These are phyloP conservation scores for Bidens hawaiensis DNA, from an alignment of 140 eudicot species.

Conservation along the genomic window DNA sequence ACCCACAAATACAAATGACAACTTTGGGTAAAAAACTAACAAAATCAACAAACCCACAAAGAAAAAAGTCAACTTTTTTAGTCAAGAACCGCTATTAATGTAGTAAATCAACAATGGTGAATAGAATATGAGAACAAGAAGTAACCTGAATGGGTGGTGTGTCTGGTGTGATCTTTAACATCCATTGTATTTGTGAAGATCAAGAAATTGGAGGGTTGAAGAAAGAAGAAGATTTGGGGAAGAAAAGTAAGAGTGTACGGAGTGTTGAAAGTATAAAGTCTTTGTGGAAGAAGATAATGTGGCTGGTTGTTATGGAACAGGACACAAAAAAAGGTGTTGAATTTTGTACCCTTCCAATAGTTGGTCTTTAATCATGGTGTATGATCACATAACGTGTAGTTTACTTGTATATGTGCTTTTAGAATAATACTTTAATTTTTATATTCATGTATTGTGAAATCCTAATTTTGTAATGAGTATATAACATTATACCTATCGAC, in stretches of 20 bases:
- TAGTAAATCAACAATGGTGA: neutral
- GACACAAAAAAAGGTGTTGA: constrained; percentile 20
- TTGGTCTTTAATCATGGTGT: neutral
- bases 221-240: constrained; percentile 4
- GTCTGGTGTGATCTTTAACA: constrained; percentile 16
- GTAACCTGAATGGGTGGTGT: constrained; percentile 19
- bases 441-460: too few relatives aligned
- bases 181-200: constrained; percentile 25
- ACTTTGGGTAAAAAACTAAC: too few relatives aligned
- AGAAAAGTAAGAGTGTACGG: constrained; percentile 1
- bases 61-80: neutral
- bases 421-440: too few relatives aligned
- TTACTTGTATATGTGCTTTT: neutral
- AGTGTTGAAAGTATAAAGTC: neutral
- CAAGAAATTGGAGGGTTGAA: neutral
- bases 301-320: constrained; percentile 30
- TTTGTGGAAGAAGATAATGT: neutral
- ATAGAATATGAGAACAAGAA: neutral
- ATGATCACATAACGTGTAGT: neutral
- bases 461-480: neutral
- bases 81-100: constrained; percentile 1
- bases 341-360: constrained; percentile 18
- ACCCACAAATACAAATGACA: neutral
- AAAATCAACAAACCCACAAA: too few relatives aligned
- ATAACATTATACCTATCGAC: too few relatives aligned